Evolutionary conservation across 805 yeast species (phyloP), one percentile per base, ranked within the genome.

Genomic region (Nakazawaea holstii): DNA sequence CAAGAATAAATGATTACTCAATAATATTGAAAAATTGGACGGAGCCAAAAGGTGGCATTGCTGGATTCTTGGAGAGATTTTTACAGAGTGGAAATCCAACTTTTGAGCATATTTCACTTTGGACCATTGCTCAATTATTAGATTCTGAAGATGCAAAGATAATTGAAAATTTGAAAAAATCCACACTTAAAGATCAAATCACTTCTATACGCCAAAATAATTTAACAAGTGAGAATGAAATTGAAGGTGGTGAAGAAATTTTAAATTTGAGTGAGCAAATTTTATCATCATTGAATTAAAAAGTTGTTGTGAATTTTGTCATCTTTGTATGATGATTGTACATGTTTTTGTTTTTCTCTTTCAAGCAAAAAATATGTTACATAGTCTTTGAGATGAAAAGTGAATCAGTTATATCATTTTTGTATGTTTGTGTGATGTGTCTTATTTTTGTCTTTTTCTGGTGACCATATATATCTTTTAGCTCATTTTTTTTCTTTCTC

Each of bases 21-120:
- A 82, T 84, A 53, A 87, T 94, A 51, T 74, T 89, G 49, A 76
- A 79, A 46, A 77, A 82, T 54, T 94, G 97, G 95, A 71, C 77
- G 20, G 70, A 71, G 50, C 95, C 96, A 38, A 79, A 77, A 43
- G 90, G 88, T 50, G 98, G 98, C 49, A 84, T 94, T 50, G 76
- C 80, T 52, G 94, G 90, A 27, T 94, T 94, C 61, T 74, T 94
- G 53, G 73, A 80, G 32, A 73, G 91, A 58, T 94, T 92, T 63
- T 72, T 94, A 59, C 81, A 80, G 52, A 79, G 89, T 59, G 84
- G 84, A 36, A 94, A 91, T 63, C 85, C 95, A 11, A 94, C 98
- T 0, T 94, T 94, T 66, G 98, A 94, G 68, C 99, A 94, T 64
- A 94, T 94, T 67, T 97, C 98, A 1, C 77, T 91, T 51, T 94